Conservation (phyloP, 768 basidiomycete genomes). For the Xanthoconium stramineum region DNA sequence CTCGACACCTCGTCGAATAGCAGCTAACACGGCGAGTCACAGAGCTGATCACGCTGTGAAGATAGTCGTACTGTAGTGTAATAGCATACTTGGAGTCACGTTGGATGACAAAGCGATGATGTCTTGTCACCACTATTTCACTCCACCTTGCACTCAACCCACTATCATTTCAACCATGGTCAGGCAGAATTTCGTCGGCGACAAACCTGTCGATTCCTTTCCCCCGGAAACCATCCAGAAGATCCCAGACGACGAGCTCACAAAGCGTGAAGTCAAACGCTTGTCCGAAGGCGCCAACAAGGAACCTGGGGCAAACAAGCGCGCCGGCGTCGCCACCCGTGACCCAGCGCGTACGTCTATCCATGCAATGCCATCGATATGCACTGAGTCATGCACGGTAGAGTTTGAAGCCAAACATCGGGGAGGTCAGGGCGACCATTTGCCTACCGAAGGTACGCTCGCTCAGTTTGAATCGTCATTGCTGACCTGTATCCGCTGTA, state of each 20-base stretch:
- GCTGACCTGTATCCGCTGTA: not conserved
- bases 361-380: no score
- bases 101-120: conserved; percentile 4
- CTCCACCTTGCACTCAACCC: not conserved
- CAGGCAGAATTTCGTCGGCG: conserved; percentile 27
- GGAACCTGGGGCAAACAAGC: conserved; percentile 26
- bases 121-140: conserved; percentile 7
- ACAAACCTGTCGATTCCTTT: conserved; percentile 25
- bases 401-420: conserved; percentile 15
- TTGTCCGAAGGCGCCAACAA: conserved; percentile 8
- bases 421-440: conserved; percentile 8
- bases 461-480: not conserved
- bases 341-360: conserved; percentile 13
- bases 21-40: not conserved
- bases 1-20: not conserved
- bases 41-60: not conserved
- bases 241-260: conserved; percentile 23
- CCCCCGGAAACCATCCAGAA: conserved; percentile 17
- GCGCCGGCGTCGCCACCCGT: conserved; percentile 27
- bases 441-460: conserved; percentile 3
- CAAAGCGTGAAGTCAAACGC: conserved; percentile 16
- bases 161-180: conserved; percentile 3
- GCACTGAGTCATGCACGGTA: not conserved
- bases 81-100: not conserved
- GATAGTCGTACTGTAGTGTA: not conserved